A percentile compares a stretch with the other conserved stretches of the same genome.
Conservation (phyloP, 495 filamentous ascomycete genomes). For the Penicillium alfredii region DNA sequence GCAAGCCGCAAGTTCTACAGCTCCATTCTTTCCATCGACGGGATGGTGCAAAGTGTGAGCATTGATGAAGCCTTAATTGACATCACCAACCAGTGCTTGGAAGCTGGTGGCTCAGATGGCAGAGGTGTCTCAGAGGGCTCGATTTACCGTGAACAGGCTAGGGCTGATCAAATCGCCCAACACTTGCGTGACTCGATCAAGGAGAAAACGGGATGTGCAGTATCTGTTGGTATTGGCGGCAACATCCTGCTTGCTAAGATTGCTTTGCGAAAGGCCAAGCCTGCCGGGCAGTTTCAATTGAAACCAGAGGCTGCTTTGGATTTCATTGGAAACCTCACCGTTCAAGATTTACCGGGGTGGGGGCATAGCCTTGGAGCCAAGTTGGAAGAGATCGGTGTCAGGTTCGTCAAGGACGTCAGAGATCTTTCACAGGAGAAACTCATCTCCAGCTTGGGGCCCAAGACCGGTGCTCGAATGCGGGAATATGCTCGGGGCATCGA, state of each 20-base stretch:
- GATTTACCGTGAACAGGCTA: slow-evolving; percentile 74
- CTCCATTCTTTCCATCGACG: slow-evolving; percentile 70
- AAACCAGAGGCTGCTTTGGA: slow-evolving; percentile 70
- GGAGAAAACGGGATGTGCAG: slow-evolving; percentile 69
- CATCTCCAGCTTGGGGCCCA: slow-evolving; percentile 68
- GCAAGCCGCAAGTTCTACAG: slow-evolving; percentile 85
- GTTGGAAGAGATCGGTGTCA: slow-evolving; percentile 80
- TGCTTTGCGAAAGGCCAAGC: slow-evolving; percentile 86
- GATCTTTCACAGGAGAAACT: slow-evolving; percentile 69
- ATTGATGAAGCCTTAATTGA: slow-evolving; percentile 92
- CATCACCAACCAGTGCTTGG: slow-evolving; percentile 59
- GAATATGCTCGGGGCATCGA: slow-evolving; percentile 91
- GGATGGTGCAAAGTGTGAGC: slow-evolving; percentile 88
- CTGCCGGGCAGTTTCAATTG: slow-evolving; percentile 85
- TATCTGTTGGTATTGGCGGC: slow-evolving; percentile 89
- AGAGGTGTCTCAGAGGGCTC: slow-evolving; percentile 63
- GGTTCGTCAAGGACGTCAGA: slow-evolving; percentile 74
- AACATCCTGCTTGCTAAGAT: slow-evolving; percentile 90
- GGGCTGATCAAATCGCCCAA: slow-evolving; percentile 67
- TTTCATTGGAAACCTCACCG: slow-evolving; percentile 67
- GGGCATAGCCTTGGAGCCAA: slow-evolving; percentile 79
- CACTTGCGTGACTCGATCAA: slow-evolving; percentile 63
- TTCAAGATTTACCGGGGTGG: slow-evolving; percentile 80
- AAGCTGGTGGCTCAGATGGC: slow-evolving; percentile 62
- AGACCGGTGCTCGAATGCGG: slow-evolving; percentile 87